Conservation (phyloP, 106 monocot genomes). For the Ottelia alismoides region DNA sequence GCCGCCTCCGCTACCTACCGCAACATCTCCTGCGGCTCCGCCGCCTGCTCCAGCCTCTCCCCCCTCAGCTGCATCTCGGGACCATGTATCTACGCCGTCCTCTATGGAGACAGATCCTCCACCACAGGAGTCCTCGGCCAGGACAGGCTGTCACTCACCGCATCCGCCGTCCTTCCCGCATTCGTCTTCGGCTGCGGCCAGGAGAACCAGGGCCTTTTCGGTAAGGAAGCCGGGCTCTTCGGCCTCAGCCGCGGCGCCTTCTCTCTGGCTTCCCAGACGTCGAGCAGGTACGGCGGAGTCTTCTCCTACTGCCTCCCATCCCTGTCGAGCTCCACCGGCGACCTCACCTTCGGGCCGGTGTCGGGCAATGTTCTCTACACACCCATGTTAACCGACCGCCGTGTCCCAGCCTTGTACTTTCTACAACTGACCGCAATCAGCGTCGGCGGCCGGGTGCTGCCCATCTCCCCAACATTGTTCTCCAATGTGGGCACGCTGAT, state of each 20-base stretch:
- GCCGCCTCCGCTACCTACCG: slow-evolving; percentile 8
- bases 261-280: slow-evolving; percentile 9
- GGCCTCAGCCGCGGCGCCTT: slow-evolving; percentile 8
- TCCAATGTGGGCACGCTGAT: slow-evolving; percentile 9
- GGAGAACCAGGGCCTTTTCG: slow-evolving; percentile 12
- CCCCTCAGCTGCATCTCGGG: not conserved
- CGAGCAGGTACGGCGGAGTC: not conserved
- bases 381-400: not conserved
- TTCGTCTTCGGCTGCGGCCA: slow-evolving; percentile 19
- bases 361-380: not conserved
- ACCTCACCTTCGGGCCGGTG: slow-evolving; percentile 4
- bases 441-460: slow-evolving; percentile 6
- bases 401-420: slow-evolving; percentile 2
- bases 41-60: not conserved
- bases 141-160: slow-evolving; percentile 6
- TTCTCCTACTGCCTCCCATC: slow-evolving; percentile 23
- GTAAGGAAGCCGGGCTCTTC: slow-evolving; percentile 3
- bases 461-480: slow-evolving; percentile 7
- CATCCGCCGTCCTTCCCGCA: not conserved
- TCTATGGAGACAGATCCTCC: slow-evolving; percentile 11
- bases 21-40: slow-evolving; percentile 6
- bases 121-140: slow-evolving; percentile 3
- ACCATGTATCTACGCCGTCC: slow-evolving; percentile 6
- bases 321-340: not conserved
- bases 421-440: slow-evolving; percentile 7